Base-by-base conservation (phyloP, 306 rosid species). In the Prunus davidiana region DNA sequence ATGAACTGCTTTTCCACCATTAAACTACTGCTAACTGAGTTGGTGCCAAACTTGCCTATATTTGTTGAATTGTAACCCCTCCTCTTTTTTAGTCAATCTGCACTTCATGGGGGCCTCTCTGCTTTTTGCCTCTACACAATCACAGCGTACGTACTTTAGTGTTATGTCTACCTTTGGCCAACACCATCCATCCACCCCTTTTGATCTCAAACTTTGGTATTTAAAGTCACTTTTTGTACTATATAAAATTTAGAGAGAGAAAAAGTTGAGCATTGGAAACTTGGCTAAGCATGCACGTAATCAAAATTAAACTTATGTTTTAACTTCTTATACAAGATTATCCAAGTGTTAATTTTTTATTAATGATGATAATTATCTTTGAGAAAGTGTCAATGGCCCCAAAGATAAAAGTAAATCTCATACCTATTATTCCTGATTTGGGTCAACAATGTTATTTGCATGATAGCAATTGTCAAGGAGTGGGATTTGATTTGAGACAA, bases 81-180 rank as follows among this genome's bases (percentile, higher is more conserved):
- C 50, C 51, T 13, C 9, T n/a, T 7, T 68, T 66, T 58, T 25
- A n/a, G 34, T 50, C 76, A 6, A 78, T 70, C 66, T 14, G 56
- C 41, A 60, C 34, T 57, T 72, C 25, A 22, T 72, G 30, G 1
- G 2, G 12, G 19, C 43, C 69, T 51, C 41, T 69, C 72, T 76
- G 62, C 70, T 16, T 11, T 16, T 10, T 54, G 4, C 14, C 62
- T 22, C 71, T 38, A 4, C 8, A 51, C 12, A 54, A 19, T 15
- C 60, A 41, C 14, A 20, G 60, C 41, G 22, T 61, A 55, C 3
- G 30, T 9, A 49, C 47, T 45, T 74, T 41, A 64, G 24, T 73
- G 4, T 60, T 69, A 22, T 63, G 79, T 68, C 69, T 30, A 46
- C 47, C 50, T 62, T 82, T 63, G 25, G 76, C 73, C 75, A 74